Percentiles rank a stretch among this genome's conserved stretches.
These are phyloP conservation scores for Lactarius sanguifluus DNA, from an alignment of 768 basidiomycete genomes.

Conservation along the genomic window DNA sequence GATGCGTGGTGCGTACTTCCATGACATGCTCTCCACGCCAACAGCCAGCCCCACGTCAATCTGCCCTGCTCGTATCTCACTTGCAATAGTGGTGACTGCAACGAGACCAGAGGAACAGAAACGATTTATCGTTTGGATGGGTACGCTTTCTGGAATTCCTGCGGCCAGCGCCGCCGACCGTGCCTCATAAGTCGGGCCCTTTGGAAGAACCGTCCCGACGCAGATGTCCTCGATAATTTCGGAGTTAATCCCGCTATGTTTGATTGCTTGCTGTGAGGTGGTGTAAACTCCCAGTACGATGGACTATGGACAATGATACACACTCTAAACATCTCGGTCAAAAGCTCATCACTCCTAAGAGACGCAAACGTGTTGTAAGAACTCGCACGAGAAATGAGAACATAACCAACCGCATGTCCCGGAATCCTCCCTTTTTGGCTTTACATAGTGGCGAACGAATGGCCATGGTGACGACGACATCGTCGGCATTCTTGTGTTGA, in stretches of 20 bases:
- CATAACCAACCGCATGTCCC: constrained; percentile 58
- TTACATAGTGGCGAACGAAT: constrained; percentile 75
- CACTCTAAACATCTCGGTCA: constrained; percentile 81
- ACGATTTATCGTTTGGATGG: constrained; percentile 72
- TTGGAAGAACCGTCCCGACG: constrained; percentile 73
- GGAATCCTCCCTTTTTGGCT: constrained; percentile 72
- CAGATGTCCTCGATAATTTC: constrained; percentile 71
- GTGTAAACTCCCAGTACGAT: constrained; percentile 19
- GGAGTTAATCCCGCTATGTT: constrained; percentile 60
- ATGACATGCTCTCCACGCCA: constrained; percentile 87
- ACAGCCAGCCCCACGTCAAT: constrained; percentile 78
- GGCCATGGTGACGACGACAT: constrained; percentile 82
- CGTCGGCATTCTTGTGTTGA: constrained; percentile 61
- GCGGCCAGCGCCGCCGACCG: constrained; percentile 75
- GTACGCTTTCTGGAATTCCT: constrained; percentile 75
- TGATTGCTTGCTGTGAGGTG: constrained; percentile 52
- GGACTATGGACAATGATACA: constrained; percentile 19
- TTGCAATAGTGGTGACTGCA: constrained; percentile 74
- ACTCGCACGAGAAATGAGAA: constrained; percentile 5
- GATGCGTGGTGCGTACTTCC: constrained; percentile 50
- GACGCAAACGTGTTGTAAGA: neutral
- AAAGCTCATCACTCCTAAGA: constrained; percentile 69
- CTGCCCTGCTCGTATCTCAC: constrained; percentile 74
- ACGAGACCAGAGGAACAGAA: constrained; percentile 88
- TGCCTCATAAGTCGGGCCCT: constrained; percentile 65